Conservation (phyloP, 2,329 filamentous ascomycete genomes). For the Aspergillus fischeri region DNA sequence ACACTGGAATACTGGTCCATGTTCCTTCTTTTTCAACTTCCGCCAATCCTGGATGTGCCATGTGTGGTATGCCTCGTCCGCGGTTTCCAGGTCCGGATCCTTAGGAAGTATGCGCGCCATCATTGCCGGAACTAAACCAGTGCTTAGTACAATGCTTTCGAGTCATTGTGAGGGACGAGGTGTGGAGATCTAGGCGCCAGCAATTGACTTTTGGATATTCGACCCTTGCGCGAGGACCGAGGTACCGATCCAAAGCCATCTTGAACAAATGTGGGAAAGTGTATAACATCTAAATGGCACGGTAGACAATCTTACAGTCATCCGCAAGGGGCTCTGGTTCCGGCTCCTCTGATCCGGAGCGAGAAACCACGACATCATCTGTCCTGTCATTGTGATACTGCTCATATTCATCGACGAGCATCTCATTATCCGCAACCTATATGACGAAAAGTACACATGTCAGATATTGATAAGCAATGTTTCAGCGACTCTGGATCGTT, state of each 20-base stretch:
- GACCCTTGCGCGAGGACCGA: slow-evolving; percentile 9
- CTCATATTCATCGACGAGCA: slow-evolving; percentile 56
- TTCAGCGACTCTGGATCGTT: background rate
- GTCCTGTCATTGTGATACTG: slow-evolving; percentile 60
- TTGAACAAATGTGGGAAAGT: background rate
- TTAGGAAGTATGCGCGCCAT: slow-evolving; percentile 72
- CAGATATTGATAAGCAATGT: slow-evolving; percentile 19
- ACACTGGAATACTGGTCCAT: slow-evolving; percentile 82
- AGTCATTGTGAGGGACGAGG: background rate
- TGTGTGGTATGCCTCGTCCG: slow-evolving; percentile 71
- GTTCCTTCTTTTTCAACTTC: slow-evolving; percentile 69
- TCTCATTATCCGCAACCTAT: slow-evolving; percentile 56
- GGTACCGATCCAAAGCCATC: background rate
- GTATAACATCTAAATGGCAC: slow-evolving; percentile 2
- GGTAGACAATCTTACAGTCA: slow-evolving; percentile 46
- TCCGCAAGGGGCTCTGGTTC: slow-evolving; percentile 55
- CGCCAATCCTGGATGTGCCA: slow-evolving; percentile 89
- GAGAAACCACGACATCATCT: slow-evolving; percentile 59
- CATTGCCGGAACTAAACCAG: slow-evolving; percentile 70
- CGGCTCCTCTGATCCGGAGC: slow-evolving; percentile 55
- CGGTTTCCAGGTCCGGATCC: slow-evolving; percentile 73
- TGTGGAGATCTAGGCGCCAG: background rate
- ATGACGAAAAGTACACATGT: slow-evolving; percentile 23
- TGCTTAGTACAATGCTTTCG: slow-evolving; percentile 11
- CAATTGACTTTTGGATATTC: background rate